Conservation (phyloP, 768 basidiomycete genomes). For the Collybia nuda region DNA sequence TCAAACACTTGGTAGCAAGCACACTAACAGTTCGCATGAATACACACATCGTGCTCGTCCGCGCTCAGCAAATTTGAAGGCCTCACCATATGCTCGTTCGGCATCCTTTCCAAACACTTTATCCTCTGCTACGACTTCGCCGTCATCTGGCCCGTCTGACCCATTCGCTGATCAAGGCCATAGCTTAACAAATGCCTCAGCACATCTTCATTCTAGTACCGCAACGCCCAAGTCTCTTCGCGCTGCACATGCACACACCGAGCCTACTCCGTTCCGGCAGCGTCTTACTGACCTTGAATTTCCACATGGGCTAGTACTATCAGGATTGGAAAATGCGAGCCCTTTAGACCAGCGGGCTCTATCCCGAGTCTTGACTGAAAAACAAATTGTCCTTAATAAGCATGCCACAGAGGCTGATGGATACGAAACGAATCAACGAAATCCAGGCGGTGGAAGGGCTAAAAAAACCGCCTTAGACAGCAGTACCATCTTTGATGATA, state of each 20-base stretch:
- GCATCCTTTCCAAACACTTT: conserved; percentile 35
- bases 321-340: conserved; percentile 66
- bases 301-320: conserved; percentile 65
- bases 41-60: conserved; percentile 4
- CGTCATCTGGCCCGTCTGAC: conserved; percentile 3
- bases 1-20: conserved; percentile 5
- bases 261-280: conserved; percentile 24
- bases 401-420: conserved; percentile 19
- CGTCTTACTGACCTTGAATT: conserved; percentile 22
- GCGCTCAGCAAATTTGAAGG: conserved; percentile 11
- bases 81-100: conserved; percentile 26
- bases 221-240: conserved; percentile 16
- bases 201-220: conserved; percentile 7
- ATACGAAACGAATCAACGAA: conserved; percentile 12
- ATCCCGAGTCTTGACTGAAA: conserved; percentile 49
- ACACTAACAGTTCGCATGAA: not conserved
- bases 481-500: conserved; percentile 20
- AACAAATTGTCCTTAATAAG: conserved; percentile 39
- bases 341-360: conserved; percentile 58
- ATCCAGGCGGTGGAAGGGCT: not conserved
- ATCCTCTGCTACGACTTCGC: conserved; percentile 6
- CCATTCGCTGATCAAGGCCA: conserved; percentile 5
- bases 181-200: not conserved
- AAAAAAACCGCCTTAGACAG: not conserved
- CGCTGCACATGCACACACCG: conserved; percentile 31